These are phyloP conservation scores for Talaromyces liani DNA, from an alignment of 495 filamentous ascomycete genomes.

Conservation along the genomic window DNA sequence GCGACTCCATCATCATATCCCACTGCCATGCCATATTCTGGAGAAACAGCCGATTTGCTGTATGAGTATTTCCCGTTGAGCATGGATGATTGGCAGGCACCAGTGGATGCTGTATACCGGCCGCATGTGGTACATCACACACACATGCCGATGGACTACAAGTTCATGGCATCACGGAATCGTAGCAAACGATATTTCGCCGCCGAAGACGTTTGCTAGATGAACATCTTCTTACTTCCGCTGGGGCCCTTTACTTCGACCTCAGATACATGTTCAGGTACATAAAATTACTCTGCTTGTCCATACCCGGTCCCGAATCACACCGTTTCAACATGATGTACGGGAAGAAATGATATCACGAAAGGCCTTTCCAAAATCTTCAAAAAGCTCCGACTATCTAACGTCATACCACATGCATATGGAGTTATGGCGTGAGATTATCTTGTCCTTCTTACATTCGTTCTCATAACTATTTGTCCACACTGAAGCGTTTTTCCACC, in stretches of 20 bases:
- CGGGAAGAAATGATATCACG: neutral
- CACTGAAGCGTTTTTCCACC: neutral
- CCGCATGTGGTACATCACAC: slow-evolving; percentile 90
- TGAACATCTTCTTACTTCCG: neutral
- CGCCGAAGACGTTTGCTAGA: slow-evolving; percentile 49
- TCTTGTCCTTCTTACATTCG: neutral
- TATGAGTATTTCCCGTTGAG: slow-evolving; percentile 92
- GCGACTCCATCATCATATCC: slow-evolving; percentile 28
- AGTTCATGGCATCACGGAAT: slow-evolving; percentile 59
- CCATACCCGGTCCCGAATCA: neutral
- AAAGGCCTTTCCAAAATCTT: neutral
- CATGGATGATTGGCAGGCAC: slow-evolving; percentile 85
- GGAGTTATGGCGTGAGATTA: neutral
- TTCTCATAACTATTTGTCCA: neutral
- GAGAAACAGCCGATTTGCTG: slow-evolving; percentile 69
- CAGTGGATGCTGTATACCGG: slow-evolving; percentile 86
- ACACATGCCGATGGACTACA: slow-evolving; percentile 65
- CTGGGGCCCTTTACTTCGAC: neutral
- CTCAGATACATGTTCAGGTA: slow-evolving; percentile 2
- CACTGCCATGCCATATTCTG: slow-evolving; percentile 44
- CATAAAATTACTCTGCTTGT: neutral
- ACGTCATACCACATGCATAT: neutral
- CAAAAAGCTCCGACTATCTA: neutral
- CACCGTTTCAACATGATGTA: neutral
- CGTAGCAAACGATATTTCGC: slow-evolving; percentile 78